phyloP scores from a whole-genome alignment of 805 yeast species.

The Lipomyces mesembrius region DNA sequence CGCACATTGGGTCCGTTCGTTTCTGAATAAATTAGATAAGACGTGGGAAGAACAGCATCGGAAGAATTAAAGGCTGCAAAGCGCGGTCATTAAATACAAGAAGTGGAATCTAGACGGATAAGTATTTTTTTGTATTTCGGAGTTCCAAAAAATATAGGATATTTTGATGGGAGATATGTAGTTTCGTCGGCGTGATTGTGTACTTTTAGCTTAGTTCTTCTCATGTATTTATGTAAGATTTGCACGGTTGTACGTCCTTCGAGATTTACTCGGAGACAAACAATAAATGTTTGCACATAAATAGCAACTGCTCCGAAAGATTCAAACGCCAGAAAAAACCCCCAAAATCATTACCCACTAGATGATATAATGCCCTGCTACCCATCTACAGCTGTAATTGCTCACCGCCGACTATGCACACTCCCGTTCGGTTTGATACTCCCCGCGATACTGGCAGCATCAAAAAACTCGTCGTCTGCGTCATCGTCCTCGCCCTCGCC shows the following conservation, averaged over 20 bases:
- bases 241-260: neutral
- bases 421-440: neutral
- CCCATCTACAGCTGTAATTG: neutral
- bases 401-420: neutral
- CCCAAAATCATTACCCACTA: neutral
- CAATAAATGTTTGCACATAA: neutral
- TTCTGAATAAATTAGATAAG: conserved; percentile 26
- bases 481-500: conserved; percentile 19
- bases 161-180: neutral
- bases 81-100: neutral
- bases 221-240: neutral
- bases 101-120: neutral
- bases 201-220: neutral
- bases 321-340: neutral
- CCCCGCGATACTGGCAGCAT: conserved; percentile 7
- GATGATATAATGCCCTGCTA: neutral
- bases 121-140: neutral
- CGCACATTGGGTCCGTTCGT: conserved; percentile 36
- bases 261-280: neutral
- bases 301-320: neutral
- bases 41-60: conserved; percentile 21
- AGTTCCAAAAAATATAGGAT: neutral
- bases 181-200: neutral
- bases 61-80: neutral
- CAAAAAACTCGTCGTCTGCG: conserved; percentile 16